phyloP scores from a whole-genome alignment of 352 stramenopile species.

The Phytophthora sansomeana region DNA sequence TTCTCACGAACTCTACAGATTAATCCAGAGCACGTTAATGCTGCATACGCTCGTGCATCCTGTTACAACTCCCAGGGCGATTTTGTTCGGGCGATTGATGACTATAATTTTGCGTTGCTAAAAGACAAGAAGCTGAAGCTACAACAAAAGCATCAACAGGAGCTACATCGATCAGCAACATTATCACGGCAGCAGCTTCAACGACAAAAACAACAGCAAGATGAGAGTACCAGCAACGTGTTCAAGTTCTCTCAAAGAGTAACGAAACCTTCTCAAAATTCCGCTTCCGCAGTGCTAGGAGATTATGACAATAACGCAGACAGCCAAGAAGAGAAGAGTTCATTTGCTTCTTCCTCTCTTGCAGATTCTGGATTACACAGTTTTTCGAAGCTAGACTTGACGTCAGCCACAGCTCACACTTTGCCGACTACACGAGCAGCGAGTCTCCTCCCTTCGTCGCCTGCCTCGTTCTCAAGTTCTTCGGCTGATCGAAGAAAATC shows the following conservation, averaged over 20 bases:
- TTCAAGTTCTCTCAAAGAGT: conserved; percentile 26
- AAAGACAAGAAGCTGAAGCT: conserved; percentile 81
- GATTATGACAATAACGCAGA: conserved; percentile 34
- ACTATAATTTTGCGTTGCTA: conserved; percentile 89
- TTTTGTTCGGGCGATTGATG: conserved; percentile 88
- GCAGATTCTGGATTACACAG: neutral
- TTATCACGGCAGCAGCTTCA: conserved; percentile 35
- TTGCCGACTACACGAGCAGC: conserved; percentile 10
- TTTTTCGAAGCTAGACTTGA: conserved; percentile 7
- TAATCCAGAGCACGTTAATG: conserved; percentile 90
- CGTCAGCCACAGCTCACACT: conserved; percentile 2
- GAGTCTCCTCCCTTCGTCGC: conserved; percentile 15
- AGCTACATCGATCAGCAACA: conserved; percentile 33
- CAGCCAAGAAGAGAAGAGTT: conserved; percentile 18
- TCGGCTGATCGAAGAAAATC: conserved; percentile 13
- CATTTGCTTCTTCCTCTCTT: conserved; percentile 4
- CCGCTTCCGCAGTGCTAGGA: neutral
- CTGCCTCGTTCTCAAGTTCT: conserved; percentile 4
- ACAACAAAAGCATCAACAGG: conserved; percentile 42
- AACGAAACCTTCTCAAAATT: conserved; percentile 8
- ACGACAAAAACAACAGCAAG: conserved; percentile 36
- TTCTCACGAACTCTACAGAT: conserved; percentile 77
- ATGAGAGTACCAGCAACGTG: conserved; percentile 25
- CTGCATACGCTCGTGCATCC: conserved; percentile 85
- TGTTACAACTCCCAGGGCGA: conserved; percentile 89